A percentile compares a stretch with the other conserved stretches of the same genome.
phyloP scores from a whole-genome alignment of 1,284 basidiomycete species.

The Pseudozyma tsukubaensis region DNA sequence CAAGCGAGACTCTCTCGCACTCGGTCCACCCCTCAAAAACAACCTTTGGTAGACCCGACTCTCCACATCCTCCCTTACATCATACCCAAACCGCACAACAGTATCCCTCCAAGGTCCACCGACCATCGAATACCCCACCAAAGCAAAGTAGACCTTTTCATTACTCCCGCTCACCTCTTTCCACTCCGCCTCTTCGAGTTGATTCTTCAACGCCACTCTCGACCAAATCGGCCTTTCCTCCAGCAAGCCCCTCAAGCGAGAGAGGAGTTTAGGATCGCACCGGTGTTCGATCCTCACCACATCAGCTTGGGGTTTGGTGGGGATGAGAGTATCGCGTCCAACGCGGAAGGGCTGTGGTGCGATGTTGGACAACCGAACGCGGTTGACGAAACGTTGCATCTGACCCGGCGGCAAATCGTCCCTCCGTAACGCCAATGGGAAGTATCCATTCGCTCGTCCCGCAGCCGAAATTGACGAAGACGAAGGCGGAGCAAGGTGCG shows the following conservation, averaged over 20 bases:
- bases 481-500: conserved; percentile 1
- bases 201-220: conserved; percentile 82
- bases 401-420: background rate
- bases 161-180: conserved; percentile 72
- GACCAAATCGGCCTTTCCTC: conserved; percentile 87
- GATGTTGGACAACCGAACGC: conserved; percentile 40
- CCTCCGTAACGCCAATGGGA: conserved; percentile 12
- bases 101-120: conserved; percentile 95
- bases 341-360: conserved; percentile 39
- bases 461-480: too few relatives aligned
- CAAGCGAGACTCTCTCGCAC: background rate
- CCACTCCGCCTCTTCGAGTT: conserved; percentile 78
- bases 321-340: conserved; percentile 19
- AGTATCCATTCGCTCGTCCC: too few relatives aligned
- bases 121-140: conserved; percentile 81
- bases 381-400: conserved; percentile 46
- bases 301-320: conserved; percentile 20
- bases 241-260: conserved; percentile 49
- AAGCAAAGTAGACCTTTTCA: conserved; percentile 71
- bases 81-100: conserved; percentile 86
- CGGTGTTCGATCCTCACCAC: conserved; percentile 37
- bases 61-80: conserved; percentile 79
- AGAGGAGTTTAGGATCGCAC: conserved; percentile 20
- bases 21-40: conserved; percentile 31
- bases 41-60: conserved; percentile 74